These are phyloP conservation scores for Alternaria consortialis DNA, from an alignment of 2,329 filamentous ascomycete species.

Conservation along the genomic window DNA sequence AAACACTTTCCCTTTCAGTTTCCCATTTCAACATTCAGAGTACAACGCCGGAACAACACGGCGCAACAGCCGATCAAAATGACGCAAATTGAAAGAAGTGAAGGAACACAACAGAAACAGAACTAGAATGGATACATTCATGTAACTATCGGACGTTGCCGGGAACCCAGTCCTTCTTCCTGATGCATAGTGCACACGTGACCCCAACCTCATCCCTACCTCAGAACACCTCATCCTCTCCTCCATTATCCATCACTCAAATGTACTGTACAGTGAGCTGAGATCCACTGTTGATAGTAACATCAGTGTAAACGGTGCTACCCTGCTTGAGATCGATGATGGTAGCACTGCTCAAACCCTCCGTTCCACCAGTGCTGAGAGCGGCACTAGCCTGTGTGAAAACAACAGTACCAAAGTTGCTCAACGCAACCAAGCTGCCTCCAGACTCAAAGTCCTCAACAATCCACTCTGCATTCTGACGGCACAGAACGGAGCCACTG, in stretches of 20 bases:
- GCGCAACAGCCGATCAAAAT: too few species aligned
- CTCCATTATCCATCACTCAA: background rate
- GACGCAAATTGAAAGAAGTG: too few species aligned
- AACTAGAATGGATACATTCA: background rate
- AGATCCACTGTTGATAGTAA: slow-evolving; percentile 7
- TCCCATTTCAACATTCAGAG: too few species aligned
- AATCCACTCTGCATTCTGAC: slow-evolving; percentile 68
- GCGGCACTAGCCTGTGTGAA: background rate
- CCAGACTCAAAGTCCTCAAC: background rate
- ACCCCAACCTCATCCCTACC: background rate
- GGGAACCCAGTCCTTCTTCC: background rate
- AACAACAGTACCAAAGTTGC: slow-evolving; percentile 3
- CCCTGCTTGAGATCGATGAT: slow-evolving; percentile 8
- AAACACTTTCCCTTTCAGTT: too few species aligned
- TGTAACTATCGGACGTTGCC: background rate
- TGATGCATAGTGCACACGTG: background rate
- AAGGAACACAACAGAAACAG: background rate
- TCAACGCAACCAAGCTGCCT: background rate
- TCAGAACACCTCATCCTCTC: background rate
- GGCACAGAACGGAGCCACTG: slow-evolving; percentile 18
- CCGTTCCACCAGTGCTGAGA: background rate
- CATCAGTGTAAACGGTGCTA: slow-evolving; percentile 7
- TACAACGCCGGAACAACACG: too few species aligned
- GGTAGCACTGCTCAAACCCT: background rate
- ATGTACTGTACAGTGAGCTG: slow-evolving; percentile 11